Evolutionary conservation across 148 eudicot genomes (phyloP).

Genomic region (Camellia japonica): DNA sequence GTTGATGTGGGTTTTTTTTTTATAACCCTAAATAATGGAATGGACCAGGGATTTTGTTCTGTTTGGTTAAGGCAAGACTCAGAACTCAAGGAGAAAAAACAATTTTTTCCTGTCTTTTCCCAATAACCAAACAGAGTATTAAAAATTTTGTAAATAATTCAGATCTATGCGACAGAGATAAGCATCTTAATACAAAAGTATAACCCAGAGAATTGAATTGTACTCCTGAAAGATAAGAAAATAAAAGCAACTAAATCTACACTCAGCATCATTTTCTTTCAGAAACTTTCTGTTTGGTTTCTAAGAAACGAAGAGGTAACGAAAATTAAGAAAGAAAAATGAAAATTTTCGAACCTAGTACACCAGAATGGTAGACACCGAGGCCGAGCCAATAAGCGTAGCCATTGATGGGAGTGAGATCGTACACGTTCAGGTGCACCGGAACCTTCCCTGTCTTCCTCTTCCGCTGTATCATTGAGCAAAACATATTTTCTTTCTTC

Average conservation of each 20-base stretch:
- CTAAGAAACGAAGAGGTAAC: not conserved
- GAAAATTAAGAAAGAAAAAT: not conserved
- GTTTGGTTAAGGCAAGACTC: too few relatives aligned
- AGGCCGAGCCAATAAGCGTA: slow-evolving; percentile 41
- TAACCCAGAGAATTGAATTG: not conserved
- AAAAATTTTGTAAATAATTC: not conserved
- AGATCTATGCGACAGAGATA: not conserved
- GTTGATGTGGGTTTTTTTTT: too few relatives aligned
- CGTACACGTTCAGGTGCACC: slow-evolving; percentile 75
- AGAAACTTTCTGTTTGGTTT: too few relatives aligned
- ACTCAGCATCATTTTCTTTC: too few relatives aligned
- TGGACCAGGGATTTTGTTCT: too few relatives aligned
- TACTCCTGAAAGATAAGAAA: not conserved
- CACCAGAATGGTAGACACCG: slow-evolving; percentile 83
- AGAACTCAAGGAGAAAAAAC: too few relatives aligned
- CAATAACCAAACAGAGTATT: not conserved
- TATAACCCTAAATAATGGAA: too few relatives aligned
- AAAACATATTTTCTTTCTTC: slow-evolving; percentile 36
- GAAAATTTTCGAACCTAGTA: slow-evolving; percentile 49
- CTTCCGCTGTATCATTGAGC: slow-evolving; percentile 57
- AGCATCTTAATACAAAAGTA: too few relatives aligned
- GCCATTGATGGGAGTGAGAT: slow-evolving; percentile 73
- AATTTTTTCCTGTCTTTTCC: not conserved
- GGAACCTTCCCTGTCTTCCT: slow-evolving; percentile 62
- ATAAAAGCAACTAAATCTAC: not conserved